phyloP scores from a whole-genome alignment of 768 basidiomycete genomes.

The Leucosporidium yakuticum region DNA sequence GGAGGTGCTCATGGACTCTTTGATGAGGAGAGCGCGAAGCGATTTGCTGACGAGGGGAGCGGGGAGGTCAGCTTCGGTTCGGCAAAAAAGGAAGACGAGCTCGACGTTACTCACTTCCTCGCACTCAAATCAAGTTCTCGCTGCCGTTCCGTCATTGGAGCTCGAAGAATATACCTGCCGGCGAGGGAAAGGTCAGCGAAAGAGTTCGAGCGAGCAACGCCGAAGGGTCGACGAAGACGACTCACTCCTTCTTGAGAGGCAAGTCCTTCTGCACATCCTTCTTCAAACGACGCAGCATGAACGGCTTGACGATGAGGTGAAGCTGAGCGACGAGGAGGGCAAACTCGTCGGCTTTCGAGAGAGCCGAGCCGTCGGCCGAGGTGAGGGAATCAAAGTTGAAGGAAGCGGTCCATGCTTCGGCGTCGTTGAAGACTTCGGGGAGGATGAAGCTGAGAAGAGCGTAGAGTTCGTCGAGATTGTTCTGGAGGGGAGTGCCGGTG shows the following conservation, averaged over 20 bases:
- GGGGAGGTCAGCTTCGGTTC: conserved; percentile 74
- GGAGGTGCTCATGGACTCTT: neutral
- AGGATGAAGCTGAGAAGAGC: conserved; percentile 90
- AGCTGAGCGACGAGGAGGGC: conserved; percentile 33
- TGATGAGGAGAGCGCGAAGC: neutral
- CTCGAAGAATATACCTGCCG: conserved; percentile 60
- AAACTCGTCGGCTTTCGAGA: conserved; percentile 43
- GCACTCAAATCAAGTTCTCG: too few relatives aligned
- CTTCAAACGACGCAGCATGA: conserved; percentile 80
- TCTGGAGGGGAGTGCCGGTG: conserved; percentile 95
- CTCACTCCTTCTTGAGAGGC: conserved; percentile 53
- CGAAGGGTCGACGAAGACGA: too few relatives aligned
- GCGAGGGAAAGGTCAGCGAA: conserved; percentile 61
- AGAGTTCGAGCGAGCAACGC: neutral
- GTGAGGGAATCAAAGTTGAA: conserved; percentile 20
- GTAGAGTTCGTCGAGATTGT: conserved; percentile 93
- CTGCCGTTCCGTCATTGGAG: too few relatives aligned
- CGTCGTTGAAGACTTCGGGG: conserved; percentile 83
- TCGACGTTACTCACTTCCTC: too few relatives aligned
- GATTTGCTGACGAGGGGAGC: conserved; percentile 48
- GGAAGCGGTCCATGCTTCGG: conserved; percentile 9
- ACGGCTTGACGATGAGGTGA: conserved; percentile 79
- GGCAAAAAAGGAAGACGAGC: conserved; percentile 74
- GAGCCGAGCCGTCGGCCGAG: conserved; percentile 59
- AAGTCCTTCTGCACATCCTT: conserved; percentile 81